Conservation (phyloP, 129 eudicot genomes). For the Arctium lappa region DNA sequence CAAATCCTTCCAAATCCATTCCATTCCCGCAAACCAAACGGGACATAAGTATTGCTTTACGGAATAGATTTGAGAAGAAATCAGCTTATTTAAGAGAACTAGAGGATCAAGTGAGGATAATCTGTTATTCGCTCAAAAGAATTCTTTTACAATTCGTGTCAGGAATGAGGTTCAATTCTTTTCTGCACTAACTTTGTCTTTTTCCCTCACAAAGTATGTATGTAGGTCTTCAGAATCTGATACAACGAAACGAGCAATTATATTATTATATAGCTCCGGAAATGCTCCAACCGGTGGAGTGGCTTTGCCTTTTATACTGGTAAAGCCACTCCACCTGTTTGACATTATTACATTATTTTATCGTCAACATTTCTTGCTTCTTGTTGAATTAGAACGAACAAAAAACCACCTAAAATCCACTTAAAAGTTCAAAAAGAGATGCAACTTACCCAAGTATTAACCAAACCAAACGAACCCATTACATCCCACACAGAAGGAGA, state of each 20-base stretch:
- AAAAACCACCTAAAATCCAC: neutral
- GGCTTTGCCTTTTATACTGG: conserved; percentile 67
- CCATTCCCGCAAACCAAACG: too few relatives aligned
- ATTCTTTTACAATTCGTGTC: neutral
- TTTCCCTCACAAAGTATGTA: conserved; percentile 38
- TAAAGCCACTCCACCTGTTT: conserved; percentile 44
- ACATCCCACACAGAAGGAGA: too few relatives aligned
- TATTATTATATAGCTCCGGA: conserved; percentile 46
- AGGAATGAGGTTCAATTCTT: conserved; percentile 22
- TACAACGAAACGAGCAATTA: conserved; percentile 56
- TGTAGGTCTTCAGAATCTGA: conserved; percentile 64
- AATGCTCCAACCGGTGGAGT: conserved; percentile 65
- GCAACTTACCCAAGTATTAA: neutral
- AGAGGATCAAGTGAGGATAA: conserved; percentile 63
- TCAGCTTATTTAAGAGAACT: conserved; percentile 53
- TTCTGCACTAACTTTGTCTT: conserved; percentile 6
- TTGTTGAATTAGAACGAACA: neutral
- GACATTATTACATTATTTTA: neutral
- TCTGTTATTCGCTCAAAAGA: neutral
- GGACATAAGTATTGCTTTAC: too few relatives aligned
- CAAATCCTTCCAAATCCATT: too few relatives aligned
- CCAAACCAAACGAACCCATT: too few relatives aligned
- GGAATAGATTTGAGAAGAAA: conserved; percentile 48
- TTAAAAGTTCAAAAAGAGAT: neutral
- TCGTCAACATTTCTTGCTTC: neutral